Base-by-base conservation (phyloP, 75 land plant genomes). In the Larix kaempferi region DNA sequence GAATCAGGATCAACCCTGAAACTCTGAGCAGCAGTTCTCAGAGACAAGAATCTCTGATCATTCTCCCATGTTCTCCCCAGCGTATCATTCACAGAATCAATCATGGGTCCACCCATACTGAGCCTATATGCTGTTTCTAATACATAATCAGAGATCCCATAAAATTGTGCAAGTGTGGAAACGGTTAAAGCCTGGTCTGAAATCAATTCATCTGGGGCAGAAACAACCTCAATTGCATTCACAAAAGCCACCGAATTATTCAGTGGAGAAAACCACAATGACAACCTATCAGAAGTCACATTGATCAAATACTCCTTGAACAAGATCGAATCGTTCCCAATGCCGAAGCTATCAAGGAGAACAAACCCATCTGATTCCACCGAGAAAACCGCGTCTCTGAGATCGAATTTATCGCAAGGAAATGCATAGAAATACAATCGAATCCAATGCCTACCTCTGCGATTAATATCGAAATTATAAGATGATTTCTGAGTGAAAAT, bases 171-270 rank as follows among this genome's bases (percentile, higher is more conserved):
- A 79, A 72, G 58, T 3, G 86, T 85, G 13, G 76, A 57, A 52
- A 88, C 78, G 14, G 81, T 25, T 12, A 73, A 54, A 39, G 86
- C 85, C 3, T 76, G 35, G 64, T 85, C 88, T 22, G 84, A 27
- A 37, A 89, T 76, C 3, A 96, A 80, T 59, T 76, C 71, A 73
- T 86, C 81, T 0, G 99, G 99, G 16, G 88, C 77, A 26, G 94
- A 94, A 19, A 96, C 83, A 52, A 96, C 91, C 79, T 93, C 96
- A 52, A 96, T 83, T 17, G 91, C 99, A 79, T 90, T 96, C 26
- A 96, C 78, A 84, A 91, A 96, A 5, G 94, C 89, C 57, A 85
- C 67, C 8, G 92, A 90, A 71, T 74, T 78, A n/a, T 44, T 82
- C 19, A 76, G 19, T 54, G 94, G 90, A 15, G 75, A 74, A 82